These are phyloP conservation scores for Microbotryum scabiosae DNA, from an alignment of 1,284 basidiomycete species.

Conservation along the genomic window DNA sequence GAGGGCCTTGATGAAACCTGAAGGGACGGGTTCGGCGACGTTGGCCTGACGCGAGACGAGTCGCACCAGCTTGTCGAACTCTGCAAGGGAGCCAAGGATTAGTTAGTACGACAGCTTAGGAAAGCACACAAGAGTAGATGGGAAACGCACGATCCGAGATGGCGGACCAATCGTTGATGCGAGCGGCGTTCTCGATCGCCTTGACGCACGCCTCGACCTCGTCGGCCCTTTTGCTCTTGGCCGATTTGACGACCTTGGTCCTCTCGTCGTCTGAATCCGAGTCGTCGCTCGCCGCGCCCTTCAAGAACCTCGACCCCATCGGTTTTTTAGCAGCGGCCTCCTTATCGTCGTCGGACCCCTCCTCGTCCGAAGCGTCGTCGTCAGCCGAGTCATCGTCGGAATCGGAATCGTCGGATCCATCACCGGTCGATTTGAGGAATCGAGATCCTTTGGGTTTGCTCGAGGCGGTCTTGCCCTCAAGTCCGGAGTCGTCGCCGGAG, in stretches of 20 bases:
- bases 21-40: constrained; percentile 75
- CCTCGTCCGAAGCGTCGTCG: constrained; percentile 45
- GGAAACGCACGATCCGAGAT: constrained; percentile 64
- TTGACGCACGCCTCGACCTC: constrained; percentile 85
- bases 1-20: constrained; percentile 74
- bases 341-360: constrained; percentile 40
- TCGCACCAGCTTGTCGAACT: constrained; percentile 90
- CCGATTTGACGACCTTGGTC: constrained; percentile 68
- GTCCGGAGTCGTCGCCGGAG: constrained; percentile 47
- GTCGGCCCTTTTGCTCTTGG: constrained; percentile 74
- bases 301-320: constrained; percentile 44
- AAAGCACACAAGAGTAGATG: neutral
- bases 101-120: neutral
- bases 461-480: constrained; percentile 39
- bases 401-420: constrained; percentile 40
- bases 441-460: constrained; percentile 41
- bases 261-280: constrained; percentile 64
- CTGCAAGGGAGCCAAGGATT: constrained; percentile 44
- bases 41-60: constrained; percentile 63
- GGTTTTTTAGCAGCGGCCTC: constrained; percentile 42
- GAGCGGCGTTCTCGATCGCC: constrained; percentile 86
- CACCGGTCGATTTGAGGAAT: constrained; percentile 36
- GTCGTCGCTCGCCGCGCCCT: constrained; percentile 46
- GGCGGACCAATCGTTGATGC: constrained; percentile 93
- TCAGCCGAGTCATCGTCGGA: constrained; percentile 45